These are phyloP conservation scores for Avena sativa DNA, from an alignment of 176 grass and related monocot species.

Conservation along the genomic window DNA sequence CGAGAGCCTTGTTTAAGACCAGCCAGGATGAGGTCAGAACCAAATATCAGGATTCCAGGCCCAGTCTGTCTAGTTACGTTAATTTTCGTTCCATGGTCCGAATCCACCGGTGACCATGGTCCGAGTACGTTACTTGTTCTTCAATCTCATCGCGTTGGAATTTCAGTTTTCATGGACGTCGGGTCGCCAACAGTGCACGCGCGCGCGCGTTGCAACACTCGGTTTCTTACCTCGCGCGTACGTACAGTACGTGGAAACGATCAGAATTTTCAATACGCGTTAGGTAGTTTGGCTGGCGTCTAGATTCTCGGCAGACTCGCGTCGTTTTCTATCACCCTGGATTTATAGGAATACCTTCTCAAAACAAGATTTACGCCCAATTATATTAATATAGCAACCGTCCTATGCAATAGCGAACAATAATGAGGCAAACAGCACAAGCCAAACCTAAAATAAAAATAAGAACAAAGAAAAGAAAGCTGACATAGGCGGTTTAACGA, in stretches of 20 bases:
- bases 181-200: not conserved
- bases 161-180: not conserved
- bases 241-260: not conserved
- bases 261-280: not conserved
- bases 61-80: not conserved
- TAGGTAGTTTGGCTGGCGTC: not conserved
- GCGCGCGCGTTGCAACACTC: not conserved
- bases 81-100: not conserved
- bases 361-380: too few species aligned
- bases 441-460: too few species aligned
- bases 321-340: not conserved
- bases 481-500: too few species aligned
- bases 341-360: not conserved
- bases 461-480: too few species aligned
- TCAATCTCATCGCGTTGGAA: not conserved
- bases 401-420: too few species aligned
- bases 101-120: not conserved
- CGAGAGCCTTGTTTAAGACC: not conserved
- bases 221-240: not conserved
- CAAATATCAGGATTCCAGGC: not conserved
- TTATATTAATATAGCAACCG: too few species aligned
- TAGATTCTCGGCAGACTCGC: not conserved
- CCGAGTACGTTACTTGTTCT: not conserved
- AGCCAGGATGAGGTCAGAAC: not conserved
- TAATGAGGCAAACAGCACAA: too few species aligned